A percentile compares a stretch with the other conserved stretches of the same genome.
Evolutionary conservation across 306 rosid genomes (phyloP).

Genomic region (Medicago arabica): DNA sequence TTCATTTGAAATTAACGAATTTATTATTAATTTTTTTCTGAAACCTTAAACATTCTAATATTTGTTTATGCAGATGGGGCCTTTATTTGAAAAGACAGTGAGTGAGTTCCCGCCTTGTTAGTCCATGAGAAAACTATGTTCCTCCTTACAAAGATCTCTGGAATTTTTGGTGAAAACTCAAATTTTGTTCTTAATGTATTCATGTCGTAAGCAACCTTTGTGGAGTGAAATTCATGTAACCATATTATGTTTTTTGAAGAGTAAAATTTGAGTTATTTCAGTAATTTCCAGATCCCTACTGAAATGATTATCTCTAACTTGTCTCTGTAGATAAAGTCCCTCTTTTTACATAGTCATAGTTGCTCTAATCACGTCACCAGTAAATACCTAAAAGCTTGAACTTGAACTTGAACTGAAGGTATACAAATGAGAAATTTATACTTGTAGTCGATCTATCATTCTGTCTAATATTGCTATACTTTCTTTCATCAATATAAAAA

Average conservation of each 20-base stretch:
- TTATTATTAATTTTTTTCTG: background rate
- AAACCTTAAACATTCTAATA: background rate
- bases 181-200: constrained; percentile 37
- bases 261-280: constrained; percentile 2
- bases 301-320: background rate
- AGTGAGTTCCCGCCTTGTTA: constrained; percentile 71
- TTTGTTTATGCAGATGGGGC: constrained; percentile 83
- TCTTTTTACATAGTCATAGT: background rate
- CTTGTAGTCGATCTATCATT: constrained; percentile 1
- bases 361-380: background rate
- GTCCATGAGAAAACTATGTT: constrained; percentile 81
- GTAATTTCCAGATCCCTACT: background rate
- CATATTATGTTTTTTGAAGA: constrained; percentile 22
- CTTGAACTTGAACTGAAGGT: background rate
- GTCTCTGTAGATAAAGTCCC: background rate
- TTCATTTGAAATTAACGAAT: too few relatives aligned
- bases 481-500: constrained; percentile 46
- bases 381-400: background rate
- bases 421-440: background rate
- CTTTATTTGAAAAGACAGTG: constrained; percentile 68
- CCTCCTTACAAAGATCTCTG: constrained; percentile 98
- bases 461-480: background rate
- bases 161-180: constrained; percentile 89
- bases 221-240: constrained; percentile 17
- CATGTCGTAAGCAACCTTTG: constrained; percentile 14